Conservation (phyloP, 202 grass and related monocot species). For the Eragrostis tef region DNA sequence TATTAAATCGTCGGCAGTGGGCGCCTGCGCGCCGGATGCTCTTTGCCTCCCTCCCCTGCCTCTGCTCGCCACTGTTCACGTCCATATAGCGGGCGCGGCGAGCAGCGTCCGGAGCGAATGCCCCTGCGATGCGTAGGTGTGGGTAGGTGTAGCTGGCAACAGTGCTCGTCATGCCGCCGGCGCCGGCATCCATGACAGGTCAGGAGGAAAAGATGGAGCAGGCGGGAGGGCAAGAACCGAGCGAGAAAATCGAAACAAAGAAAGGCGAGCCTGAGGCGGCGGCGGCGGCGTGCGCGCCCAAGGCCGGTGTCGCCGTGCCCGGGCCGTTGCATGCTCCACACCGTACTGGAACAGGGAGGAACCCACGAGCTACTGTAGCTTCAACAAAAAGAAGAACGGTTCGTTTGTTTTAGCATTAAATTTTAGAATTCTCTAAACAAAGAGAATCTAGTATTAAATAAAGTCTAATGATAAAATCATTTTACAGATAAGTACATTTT, state of each 20-base stretch:
- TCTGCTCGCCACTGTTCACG: conserved; percentile 34
- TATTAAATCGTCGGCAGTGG: conserved; percentile 42
- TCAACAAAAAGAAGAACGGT: too few species aligned
- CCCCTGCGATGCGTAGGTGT: background rate
- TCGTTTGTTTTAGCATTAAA: too few species aligned
- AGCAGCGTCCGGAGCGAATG: background rate
- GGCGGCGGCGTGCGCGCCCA: conserved; percentile 1
- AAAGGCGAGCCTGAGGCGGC: conserved; percentile 7
- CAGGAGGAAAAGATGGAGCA: conserved; percentile 27
- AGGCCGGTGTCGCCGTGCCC: background rate
- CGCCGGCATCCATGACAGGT: conserved; percentile 11
- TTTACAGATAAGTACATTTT: too few species aligned
- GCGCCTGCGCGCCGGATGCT: conserved; percentile 46
- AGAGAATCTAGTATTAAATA: too few species aligned
- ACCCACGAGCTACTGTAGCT: too few species aligned
- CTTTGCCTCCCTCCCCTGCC: conserved; percentile 43
- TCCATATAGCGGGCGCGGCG: conserved; percentile 42
- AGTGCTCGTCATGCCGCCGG: background rate
- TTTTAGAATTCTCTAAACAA: too few species aligned
- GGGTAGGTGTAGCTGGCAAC: background rate
- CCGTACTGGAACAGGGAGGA: too few species aligned
- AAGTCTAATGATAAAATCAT: too few species aligned
- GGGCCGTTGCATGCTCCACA: too few species aligned
- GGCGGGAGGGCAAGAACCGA: conserved; percentile 1
- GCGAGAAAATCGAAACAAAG: background rate